Conservation (phyloP, 2,329 filamentous ascomycete species). For the Exophiala mesophila region DNA sequence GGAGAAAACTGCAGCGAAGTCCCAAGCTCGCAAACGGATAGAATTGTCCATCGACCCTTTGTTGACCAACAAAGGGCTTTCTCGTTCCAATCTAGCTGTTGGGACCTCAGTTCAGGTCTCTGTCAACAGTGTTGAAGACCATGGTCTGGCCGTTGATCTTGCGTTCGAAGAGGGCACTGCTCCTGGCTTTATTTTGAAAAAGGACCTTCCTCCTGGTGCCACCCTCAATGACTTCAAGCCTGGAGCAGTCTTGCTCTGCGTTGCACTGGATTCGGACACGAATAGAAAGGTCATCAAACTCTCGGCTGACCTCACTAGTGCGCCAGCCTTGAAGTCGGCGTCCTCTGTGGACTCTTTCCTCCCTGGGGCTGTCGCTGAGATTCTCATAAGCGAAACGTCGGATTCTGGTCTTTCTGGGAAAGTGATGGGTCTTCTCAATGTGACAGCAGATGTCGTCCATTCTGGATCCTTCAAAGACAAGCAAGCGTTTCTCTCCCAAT, state of each 20-base stretch:
- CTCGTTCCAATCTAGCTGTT: conserved; percentile 65
- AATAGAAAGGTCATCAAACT: conserved; percentile 84
- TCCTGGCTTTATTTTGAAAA: conserved; percentile 79
- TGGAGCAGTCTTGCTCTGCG: conserved; percentile 78
- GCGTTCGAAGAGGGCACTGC: conserved; percentile 64
- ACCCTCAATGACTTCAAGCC: conserved; percentile 67
- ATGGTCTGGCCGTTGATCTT: conserved; percentile 89
- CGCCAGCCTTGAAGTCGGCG: conserved; percentile 62
- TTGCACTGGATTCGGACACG: conserved; percentile 68
- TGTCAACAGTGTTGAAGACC: conserved; percentile 88
- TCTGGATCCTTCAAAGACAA: conserved; percentile 68
- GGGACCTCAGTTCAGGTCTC: conserved; percentile 82
- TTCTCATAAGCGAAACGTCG: conserved; percentile 73
- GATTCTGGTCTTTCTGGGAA: conserved; percentile 77
- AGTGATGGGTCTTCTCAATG: conserved; percentile 84
- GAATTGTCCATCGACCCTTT: conserved; percentile 79
- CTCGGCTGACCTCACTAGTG: conserved; percentile 57
- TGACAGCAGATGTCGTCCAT: conserved; percentile 85
- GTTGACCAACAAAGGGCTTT: conserved; percentile 70
- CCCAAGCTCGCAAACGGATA: conserved; percentile 72
- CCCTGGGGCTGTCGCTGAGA: conserved; percentile 83
- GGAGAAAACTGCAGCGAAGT: conserved; percentile 41
- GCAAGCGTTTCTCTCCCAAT: conserved; percentile 61
- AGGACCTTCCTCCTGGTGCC: conserved; percentile 66
- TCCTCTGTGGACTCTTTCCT: conserved; percentile 86